Base-by-base conservation (phyloP, 2,329 filamentous ascomycete species). In the Dactylonectria estremocensis region DNA sequence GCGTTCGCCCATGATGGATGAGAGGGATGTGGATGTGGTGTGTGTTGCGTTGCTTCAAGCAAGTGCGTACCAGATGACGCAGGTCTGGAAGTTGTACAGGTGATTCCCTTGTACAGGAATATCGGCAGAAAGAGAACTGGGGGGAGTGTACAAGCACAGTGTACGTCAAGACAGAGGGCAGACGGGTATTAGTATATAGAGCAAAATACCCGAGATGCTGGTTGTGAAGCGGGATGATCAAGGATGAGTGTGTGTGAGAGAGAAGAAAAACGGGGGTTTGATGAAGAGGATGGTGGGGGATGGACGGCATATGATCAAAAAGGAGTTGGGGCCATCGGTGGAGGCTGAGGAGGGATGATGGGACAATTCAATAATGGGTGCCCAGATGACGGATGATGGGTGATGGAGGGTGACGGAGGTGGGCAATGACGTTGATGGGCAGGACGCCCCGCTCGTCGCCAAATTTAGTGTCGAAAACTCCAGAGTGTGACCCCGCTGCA, bases 1-100 rank as follows among this genome's bases (percentile, higher is more conserved):
- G 73, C 80, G 81, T 67, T 81, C 80, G 67, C 71, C 74, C 77
- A 79, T 79, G 66, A 57, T 72, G 55, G 22, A 64, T 66, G 55
- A 37, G 35, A 53, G 24, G 28, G 35, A 20, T n/a, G 37, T 59
- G 28, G 35, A 20, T n/a, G 37, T 59, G 64, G 61, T 55, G 46
- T 63, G 49, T 53, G 40, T n/a, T 43, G 40, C n/a, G 40, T 22
- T 69, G 64, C 46, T 53, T 48, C 48, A 64, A 56, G 40, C 49
- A 52, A 37, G 57, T 67, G 60, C 68, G 57, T 62, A 59, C 46
- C 20, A 57, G 67, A 64, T 48, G 67, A 48, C 18, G 57, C 55
- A 16, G 22, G 66, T 74, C 63, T 55, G 52, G 48, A 54, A 55
- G 52, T 16, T 57, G 56, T 53, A 48, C 61, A 35, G 18, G 37